These are phyloP conservation scores for Clarireedia paspali DNA, from an alignment of 2,329 filamentous ascomycete genomes.

Conservation along the genomic window DNA sequence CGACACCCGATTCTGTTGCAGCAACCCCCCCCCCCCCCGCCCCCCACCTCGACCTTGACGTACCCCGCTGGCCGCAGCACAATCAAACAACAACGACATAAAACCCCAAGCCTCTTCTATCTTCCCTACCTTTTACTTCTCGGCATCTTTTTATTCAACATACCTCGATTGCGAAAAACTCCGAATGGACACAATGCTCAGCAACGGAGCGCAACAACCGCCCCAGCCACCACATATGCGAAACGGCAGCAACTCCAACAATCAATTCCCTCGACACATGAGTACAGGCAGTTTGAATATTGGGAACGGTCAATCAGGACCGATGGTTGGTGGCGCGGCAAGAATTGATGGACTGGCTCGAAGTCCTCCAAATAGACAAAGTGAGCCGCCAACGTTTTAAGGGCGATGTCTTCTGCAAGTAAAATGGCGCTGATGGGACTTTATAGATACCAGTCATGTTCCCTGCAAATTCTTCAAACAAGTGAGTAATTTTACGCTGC, in stretches of 20 bases:
- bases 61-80: constrained; percentile 1
- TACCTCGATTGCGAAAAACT: background rate
- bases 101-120: background rate
- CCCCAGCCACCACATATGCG: constrained; percentile 7
- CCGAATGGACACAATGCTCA: constrained; percentile 7
- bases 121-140: background rate
- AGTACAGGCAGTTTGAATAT: constrained; percentile 9
- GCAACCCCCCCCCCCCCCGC: background rate
- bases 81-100: background rate
- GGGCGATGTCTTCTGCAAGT: background rate
- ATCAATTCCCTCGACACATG: constrained; percentile 10
- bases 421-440: constrained; percentile 1
- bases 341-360: constrained; percentile 7
- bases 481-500: background rate
- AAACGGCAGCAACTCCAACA: constrained; percentile 7
- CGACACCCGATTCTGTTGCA: too few species aligned
- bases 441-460: constrained; percentile 9
- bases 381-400: constrained; percentile 1
- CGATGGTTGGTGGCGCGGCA: background rate
- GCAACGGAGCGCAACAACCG: constrained; percentile 7
- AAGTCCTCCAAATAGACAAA: constrained; percentile 10
- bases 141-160: background rate
- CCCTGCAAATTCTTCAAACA: constrained; percentile 12
- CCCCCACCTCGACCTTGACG: background rate
- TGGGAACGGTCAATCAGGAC: constrained; percentile 3